phyloP scores from a whole-genome alignment of 2,329 filamentous ascomycete genomes.

The Cercospora brassicicola region DNA sequence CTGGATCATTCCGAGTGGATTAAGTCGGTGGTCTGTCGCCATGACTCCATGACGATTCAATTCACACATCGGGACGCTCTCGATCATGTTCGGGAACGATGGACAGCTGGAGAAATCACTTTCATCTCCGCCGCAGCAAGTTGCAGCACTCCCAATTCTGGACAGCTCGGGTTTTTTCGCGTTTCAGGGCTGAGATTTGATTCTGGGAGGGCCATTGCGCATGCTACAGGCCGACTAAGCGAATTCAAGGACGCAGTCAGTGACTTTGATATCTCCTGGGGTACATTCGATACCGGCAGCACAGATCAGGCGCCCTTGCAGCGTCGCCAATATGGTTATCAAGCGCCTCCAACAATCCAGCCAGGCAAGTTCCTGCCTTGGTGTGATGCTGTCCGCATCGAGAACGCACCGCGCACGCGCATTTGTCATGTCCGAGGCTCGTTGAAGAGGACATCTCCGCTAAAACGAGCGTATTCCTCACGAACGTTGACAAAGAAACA shows the following conservation, averaged over 20 bases:
- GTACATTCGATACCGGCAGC: constrained; percentile 1
- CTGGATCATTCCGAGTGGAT: not conserved
- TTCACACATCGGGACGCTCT: not conserved
- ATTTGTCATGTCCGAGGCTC: not conserved
- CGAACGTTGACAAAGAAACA: not conserved
- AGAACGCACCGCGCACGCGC: not conserved
- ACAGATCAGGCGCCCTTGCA: not conserved
- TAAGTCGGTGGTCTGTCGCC: not conserved
- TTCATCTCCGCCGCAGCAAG: not conserved
- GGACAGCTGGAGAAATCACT: not conserved
- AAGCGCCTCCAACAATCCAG: not conserved
- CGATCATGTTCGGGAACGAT: not conserved
- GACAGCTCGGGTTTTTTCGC: not conserved
- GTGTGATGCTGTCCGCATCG: not conserved
- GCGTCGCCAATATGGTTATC: not conserved
- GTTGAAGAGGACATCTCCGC: not conserved
- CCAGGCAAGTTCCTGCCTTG: not conserved
- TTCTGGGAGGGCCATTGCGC: not conserved
- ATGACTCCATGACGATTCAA: not conserved
- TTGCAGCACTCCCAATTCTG: not conserved
- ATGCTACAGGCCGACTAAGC: not conserved
- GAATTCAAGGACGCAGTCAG: constrained; percentile 3
- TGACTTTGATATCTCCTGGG: constrained; percentile 3
- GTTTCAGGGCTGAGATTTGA: not conserved
- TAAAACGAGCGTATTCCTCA: not conserved